Base-by-base conservation (phyloP, 1,139 yeast species). In the Kazachstania sp. region DNA sequence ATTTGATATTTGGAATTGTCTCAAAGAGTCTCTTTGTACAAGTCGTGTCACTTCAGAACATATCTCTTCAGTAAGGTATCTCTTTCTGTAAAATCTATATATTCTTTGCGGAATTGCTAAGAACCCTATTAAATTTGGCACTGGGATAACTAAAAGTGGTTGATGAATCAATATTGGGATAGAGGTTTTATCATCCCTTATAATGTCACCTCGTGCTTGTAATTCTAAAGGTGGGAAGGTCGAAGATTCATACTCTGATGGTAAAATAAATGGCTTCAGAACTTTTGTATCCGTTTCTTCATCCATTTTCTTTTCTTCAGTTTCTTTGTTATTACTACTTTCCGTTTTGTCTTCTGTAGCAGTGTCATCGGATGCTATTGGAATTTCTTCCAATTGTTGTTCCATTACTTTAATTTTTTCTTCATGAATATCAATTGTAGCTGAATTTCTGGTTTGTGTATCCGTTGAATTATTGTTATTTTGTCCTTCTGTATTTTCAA, bases 91-190 rank as follows among this genome's bases (percentile, higher is more conserved):
- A 66, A 79, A 94, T 39, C 95, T 73, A 66, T 78, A 83, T 31
- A 88, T 76, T 56, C 95, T 78, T 51, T 74, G 73, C 1, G 95
- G 96, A 37, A 84, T 79, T 50, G 79, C 84, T 36, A 76, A 59
- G 65, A 94, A 85, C 1, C 98, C 98, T 28, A 84, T 69, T 35
- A 87, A 64, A 57, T 82, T 86, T 23, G 86, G 90, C 41, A 83
- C 79, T 8, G 88, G 80, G 49, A 83, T 74, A 20, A 83, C 86
- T 30, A 81, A 72, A 9, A 88, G 70, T 7, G 96, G 92, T 55
- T 86, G 94, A 51, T 81, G 80, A 58, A 81, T 80, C 41, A 82
- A 67, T 34, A 76, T 78, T 0, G 90, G 83, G 6, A 79, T 69
- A 9, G 73, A 68, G 13, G 74, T 54, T 4, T 50, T 44, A 45